These are phyloP conservation scores for Eucalyptus cladocalyx DNA, from an alignment of 345 rosid species.

Conservation along the genomic window DNA sequence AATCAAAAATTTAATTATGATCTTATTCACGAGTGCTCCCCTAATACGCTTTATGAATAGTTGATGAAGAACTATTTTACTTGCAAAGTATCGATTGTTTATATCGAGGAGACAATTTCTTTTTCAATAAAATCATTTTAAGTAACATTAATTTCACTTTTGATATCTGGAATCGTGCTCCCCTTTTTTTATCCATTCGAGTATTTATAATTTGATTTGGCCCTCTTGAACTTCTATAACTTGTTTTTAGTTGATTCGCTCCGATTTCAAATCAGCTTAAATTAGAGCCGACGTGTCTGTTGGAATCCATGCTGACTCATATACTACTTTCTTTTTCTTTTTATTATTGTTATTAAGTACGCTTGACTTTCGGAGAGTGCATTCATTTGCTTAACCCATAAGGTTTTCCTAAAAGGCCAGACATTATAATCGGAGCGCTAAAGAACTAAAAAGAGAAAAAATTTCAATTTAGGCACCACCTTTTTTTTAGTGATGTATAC, in stretches of 20 bases:
- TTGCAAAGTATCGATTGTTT: background rate
- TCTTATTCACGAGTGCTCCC: background rate
- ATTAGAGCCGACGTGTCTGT: background rate
- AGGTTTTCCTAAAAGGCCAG: background rate
- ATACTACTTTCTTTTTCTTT: rapidly evolving
- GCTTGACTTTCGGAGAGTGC: background rate
- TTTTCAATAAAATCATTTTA: background rate
- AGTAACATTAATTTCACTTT: background rate
- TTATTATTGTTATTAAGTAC: background rate
- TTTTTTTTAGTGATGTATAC: background rate
- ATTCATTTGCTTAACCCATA: background rate
- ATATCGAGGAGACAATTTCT: background rate
- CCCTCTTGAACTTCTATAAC: background rate
- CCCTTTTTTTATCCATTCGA: background rate
- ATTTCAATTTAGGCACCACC: background rate
- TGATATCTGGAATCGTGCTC: background rate
- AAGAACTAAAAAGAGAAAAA: background rate
- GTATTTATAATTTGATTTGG: background rate
- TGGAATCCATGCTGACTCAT: background rate
- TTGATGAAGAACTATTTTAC: background rate
- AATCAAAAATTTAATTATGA: background rate
- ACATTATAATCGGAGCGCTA: background rate
- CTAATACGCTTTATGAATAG: background rate
- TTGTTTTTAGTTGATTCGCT: background rate
- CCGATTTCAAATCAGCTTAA: background rate